phyloP scores from a whole-genome alignment of 805 yeast species.

The Metschnikowia kunwiensis region DNA sequence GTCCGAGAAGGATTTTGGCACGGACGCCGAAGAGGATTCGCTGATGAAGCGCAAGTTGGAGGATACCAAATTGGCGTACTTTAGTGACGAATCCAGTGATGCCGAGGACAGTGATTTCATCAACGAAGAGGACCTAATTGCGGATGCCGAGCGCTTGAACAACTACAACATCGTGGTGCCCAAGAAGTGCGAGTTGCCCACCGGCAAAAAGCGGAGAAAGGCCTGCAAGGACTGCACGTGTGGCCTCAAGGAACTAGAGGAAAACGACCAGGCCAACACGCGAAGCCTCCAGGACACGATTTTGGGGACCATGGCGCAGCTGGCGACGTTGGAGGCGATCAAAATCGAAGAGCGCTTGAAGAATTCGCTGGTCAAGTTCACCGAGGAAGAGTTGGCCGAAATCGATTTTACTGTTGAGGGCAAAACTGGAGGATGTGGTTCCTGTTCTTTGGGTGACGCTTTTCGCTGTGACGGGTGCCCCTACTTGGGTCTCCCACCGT shows the following conservation, averaged over 20 bases:
- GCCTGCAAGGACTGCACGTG: slow-evolving; percentile 99
- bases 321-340: slow-evolving; percentile 53
- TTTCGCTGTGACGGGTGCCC: slow-evolving; percentile 99
- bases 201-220: slow-evolving; percentile 67
- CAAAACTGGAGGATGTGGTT: slow-evolving; percentile 95
- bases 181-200: slow-evolving; percentile 50
- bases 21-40: slow-evolving; percentile 37
- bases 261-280: slow-evolving; percentile 49
- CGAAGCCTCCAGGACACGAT: slow-evolving; percentile 43
- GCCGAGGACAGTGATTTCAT: slow-evolving; percentile 55
- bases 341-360: slow-evolving; percentile 50
- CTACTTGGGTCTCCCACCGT: slow-evolving; percentile 93
- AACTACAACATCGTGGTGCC: slow-evolving; percentile 50
- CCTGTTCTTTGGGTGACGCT: slow-evolving; percentile 97
- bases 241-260: slow-evolving; percentile 89
- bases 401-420: slow-evolving; percentile 96
- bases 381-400: slow-evolving; percentile 74
- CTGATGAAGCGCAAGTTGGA: slow-evolving; percentile 43
- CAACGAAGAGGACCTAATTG: slow-evolving; percentile 43
- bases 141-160: slow-evolving; percentile 22
- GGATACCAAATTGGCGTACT: slow-evolving; percentile 50
- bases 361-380: slow-evolving; percentile 44
- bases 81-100: slow-evolving; percentile 50
- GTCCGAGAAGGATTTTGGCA: slow-evolving; percentile 38
- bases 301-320: slow-evolving; percentile 46